These are phyloP conservation scores for Litchi chinensis DNA, from an alignment of 345 rosid genomes.

Conservation along the genomic window DNA sequence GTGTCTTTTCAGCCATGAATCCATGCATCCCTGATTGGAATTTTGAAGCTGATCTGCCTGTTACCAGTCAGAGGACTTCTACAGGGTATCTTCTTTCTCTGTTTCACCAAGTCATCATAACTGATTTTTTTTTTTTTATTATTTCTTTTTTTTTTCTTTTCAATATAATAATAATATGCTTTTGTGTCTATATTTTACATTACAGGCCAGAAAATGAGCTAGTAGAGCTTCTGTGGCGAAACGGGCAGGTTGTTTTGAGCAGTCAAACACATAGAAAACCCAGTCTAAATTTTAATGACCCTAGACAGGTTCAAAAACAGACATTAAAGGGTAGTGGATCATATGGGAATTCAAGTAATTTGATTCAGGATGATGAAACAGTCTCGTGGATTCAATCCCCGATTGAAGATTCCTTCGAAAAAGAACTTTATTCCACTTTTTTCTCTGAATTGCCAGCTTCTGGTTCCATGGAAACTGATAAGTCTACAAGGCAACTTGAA, in stretches of 20 bases:
- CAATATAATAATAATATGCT: too few species aligned
- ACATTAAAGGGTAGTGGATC: slow-evolving; percentile 26
- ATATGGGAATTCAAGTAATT: slow-evolving; percentile 35
- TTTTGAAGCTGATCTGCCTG: slow-evolving; percentile 48
- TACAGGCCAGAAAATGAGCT: slow-evolving; percentile 60
- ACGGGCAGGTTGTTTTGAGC: slow-evolving; percentile 63
- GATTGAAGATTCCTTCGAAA: slow-evolving; percentile 53
- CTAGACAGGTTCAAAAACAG: slow-evolving; percentile 30
- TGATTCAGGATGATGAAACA: slow-evolving; percentile 62
- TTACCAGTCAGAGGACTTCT: slow-evolving; percentile 40
- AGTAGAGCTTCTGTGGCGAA: slow-evolving; percentile 68
- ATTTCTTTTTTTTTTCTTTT: too few species aligned
- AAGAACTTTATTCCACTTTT: slow-evolving; percentile 56
- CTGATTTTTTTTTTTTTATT: neutral
- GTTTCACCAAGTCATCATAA: neutral
- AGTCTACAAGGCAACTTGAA: slow-evolving; percentile 30
- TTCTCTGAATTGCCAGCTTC: slow-evolving; percentile 40
- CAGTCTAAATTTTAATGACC: slow-evolving; percentile 20
- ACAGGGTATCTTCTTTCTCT: slow-evolving; percentile 40
- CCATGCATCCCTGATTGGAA: slow-evolving; percentile 56
- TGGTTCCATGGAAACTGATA: slow-evolving; percentile 30
- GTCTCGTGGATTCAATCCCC: slow-evolving; percentile 68
- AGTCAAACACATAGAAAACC: slow-evolving; percentile 57
- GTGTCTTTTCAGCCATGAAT: slow-evolving; percentile 51
- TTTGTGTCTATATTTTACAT: slow-evolving; percentile 8